phyloP scores from a whole-genome alignment of 768 basidiomycete species.

The Termitomyces heimii region DNA sequence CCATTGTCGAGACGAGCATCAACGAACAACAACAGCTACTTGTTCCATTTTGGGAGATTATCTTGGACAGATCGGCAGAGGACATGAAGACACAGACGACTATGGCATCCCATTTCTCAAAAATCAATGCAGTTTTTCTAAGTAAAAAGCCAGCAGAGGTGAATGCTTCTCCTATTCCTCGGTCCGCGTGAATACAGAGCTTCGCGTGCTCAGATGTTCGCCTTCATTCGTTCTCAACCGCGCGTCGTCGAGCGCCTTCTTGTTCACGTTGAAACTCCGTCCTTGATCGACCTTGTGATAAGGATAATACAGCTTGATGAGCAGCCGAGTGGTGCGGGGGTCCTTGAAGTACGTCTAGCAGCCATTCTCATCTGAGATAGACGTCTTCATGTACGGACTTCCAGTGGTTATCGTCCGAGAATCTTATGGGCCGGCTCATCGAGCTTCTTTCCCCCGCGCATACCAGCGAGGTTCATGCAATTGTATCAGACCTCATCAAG shows the following conservation, averaged over 20 bases:
- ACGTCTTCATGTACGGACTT: constrained; percentile 9
- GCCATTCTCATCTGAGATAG: constrained; percentile 14
- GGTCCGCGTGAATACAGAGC: constrained; percentile 20
- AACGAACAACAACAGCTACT: constrained; percentile 66
- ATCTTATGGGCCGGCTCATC: constrained; percentile 76
- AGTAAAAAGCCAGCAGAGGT: constrained; percentile 89
- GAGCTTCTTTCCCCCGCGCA: constrained; percentile 77
- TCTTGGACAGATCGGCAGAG: constrained; percentile 72
- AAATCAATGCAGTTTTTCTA: constrained; percentile 86
- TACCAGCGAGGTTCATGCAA: constrained; percentile 71
- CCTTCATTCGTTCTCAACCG: constrained; percentile 83
- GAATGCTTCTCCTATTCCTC: constrained; percentile 28
- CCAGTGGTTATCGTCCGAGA: constrained; percentile 85
- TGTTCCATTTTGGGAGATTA: constrained; percentile 87
- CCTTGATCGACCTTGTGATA: constrained; percentile 87
- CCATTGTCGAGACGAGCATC: constrained; percentile 86
- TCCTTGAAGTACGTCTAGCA: constrained; percentile 71
- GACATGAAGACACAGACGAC: constrained; percentile 85
- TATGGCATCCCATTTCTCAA: constrained; percentile 91
- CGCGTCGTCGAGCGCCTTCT: constrained; percentile 78
- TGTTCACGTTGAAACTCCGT: constrained; percentile 80
- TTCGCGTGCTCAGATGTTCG: constrained; percentile 68
- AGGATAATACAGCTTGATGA: constrained; percentile 90
- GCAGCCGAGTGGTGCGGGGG: constrained; percentile 70
- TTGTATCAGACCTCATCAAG: constrained; percentile 89